Percentiles rank a stretch among this genome's conserved stretches.
Evolutionary conservation across 2,329 filamentous ascomycete genomes (phyloP).

Genomic region (Neoscytalidium dimidiatum): DNA sequence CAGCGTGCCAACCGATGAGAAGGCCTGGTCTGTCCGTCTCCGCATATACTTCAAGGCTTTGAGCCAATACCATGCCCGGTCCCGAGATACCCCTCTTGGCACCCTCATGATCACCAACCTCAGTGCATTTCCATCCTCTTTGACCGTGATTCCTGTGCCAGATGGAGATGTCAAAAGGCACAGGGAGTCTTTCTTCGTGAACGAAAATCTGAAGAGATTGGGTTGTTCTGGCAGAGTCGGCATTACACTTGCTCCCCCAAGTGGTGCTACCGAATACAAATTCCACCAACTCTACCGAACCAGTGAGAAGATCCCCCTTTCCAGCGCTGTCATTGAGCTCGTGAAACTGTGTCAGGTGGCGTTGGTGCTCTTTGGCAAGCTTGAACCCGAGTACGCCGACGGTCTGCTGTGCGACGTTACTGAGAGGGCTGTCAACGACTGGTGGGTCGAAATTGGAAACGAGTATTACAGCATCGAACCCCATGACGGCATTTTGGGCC

Average conservation of each 20-base stretch:
- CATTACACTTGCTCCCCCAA: constrained; percentile 76
- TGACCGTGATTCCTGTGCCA: constrained; percentile 89
- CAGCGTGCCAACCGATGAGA: constrained; percentile 78
- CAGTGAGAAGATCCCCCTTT: constrained; percentile 77
- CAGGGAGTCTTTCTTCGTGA: constrained; percentile 84
- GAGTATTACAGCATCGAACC: constrained; percentile 94
- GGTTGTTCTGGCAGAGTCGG: constrained; percentile 90
- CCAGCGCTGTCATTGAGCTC: constrained; percentile 79
- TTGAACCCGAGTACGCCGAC: constrained; percentile 87
- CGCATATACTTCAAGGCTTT: constrained; percentile 84
- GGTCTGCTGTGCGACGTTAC: constrained; percentile 92
- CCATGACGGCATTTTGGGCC: constrained; percentile 87
- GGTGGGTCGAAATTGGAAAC: constrained; percentile 92
- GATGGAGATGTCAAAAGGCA: constrained; percentile 82
- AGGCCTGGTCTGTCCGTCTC: constrained; percentile 75
- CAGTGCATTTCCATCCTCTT: constrained; percentile 84
- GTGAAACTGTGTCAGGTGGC: constrained; percentile 91
- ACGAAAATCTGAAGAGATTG: constrained; percentile 88
- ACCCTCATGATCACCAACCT: constrained; percentile 93
- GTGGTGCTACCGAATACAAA: constrained; percentile 81
- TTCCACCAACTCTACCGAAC: constrained; percentile 89
- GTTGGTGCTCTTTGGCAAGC: constrained; percentile 81
- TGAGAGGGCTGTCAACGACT: constrained; percentile 85
- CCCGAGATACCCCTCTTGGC: constrained; percentile 78
- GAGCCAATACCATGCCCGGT: constrained; percentile 79